These are phyloP conservation scores for Calamus simplicifolius DNA, from an alignment of 176 grass and related monocot genomes.

Conservation along the genomic window DNA sequence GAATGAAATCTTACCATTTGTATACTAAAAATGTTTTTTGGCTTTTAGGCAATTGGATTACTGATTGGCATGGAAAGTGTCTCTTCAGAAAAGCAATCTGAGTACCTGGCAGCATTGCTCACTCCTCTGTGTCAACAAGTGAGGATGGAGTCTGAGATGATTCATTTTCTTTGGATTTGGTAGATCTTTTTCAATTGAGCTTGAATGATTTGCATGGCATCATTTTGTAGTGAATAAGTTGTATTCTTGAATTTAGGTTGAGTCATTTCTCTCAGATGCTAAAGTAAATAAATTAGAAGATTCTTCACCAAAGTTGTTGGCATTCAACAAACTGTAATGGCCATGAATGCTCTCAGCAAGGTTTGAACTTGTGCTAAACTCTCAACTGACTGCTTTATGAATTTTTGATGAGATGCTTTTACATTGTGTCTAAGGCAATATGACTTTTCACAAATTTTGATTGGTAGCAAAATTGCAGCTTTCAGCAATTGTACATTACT, in stretches of 20 bases:
- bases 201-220: neutral
- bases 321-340: slow-evolving; percentile 81
- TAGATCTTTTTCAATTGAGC: neutral
- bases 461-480: no score
- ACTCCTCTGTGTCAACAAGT: slow-evolving; percentile 86
- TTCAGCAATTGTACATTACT: no score
- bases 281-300: slow-evolving; percentile 63
- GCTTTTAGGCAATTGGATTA: slow-evolving; percentile 69
- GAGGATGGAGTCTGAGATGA: neutral
- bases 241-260: slow-evolving; percentile 38
- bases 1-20: neutral
- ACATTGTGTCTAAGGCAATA: no score
- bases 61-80: slow-evolving; percentile 90
- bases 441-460: no score
- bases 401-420: no score
- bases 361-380: slow-evolving; percentile 16
- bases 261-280: slow-evolving; percentile 57
- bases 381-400: no score
- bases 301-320: slow-evolving; percentile 34
- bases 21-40: neutral
- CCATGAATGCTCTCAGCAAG: slow-evolving; percentile 92
- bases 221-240: slow-evolving; percentile 9
- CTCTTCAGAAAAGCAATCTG: slow-evolving; percentile 64
- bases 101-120: slow-evolving; percentile 69
- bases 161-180: neutral